Evolutionary conservation across 148 eudicot genomes (phyloP).

Genomic region (Drosera capensis): DNA sequence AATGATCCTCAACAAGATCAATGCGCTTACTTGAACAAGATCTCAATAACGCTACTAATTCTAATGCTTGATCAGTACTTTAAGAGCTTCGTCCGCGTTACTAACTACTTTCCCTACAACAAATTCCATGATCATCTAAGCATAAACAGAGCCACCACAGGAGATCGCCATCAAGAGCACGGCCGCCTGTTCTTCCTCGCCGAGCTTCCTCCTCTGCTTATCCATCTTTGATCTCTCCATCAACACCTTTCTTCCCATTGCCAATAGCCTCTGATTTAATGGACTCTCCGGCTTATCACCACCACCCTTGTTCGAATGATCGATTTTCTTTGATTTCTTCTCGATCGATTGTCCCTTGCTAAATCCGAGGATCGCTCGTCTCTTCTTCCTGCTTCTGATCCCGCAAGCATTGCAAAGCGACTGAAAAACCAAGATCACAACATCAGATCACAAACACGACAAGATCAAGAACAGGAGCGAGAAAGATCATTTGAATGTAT

Average conservation of each 20-base stretch:
- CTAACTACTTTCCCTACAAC: too few relatives aligned
- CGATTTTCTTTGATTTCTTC: slow-evolving; percentile 34
- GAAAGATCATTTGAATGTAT: neutral
- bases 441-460: slow-evolving; percentile 9
- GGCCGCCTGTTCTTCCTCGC: slow-evolving; percentile 6
- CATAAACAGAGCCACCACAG: slow-evolving; percentile 5
- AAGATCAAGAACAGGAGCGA: slow-evolving; percentile 7
- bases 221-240: slow-evolving; percentile 58
- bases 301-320: slow-evolving; percentile 7
- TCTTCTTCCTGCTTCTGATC: slow-evolving; percentile 80
- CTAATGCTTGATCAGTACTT: too few relatives aligned
- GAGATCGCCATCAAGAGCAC: slow-evolving; percentile 3
- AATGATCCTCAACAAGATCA: too few relatives aligned
- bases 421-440: slow-evolving; percentile 21
- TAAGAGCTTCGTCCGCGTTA: too few relatives aligned
- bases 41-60: too few relatives aligned
- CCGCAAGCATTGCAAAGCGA: slow-evolving; percentile 98
- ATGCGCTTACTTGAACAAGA: too few relatives aligned
- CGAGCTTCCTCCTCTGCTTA: slow-evolving; percentile 32
- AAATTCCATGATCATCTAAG: too few relatives aligned
- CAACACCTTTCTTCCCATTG: slow-evolving; percentile 42
- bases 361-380: slow-evolving; percentile 57
- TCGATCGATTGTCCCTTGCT: slow-evolving; percentile 25
- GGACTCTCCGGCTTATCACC: slow-evolving; percentile 19
- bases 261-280: slow-evolving; percentile 42